These are phyloP conservation scores for Pseudogymnoascus sp. DNA, from an alignment of 2,329 filamentous ascomycete species.

Conservation along the genomic window DNA sequence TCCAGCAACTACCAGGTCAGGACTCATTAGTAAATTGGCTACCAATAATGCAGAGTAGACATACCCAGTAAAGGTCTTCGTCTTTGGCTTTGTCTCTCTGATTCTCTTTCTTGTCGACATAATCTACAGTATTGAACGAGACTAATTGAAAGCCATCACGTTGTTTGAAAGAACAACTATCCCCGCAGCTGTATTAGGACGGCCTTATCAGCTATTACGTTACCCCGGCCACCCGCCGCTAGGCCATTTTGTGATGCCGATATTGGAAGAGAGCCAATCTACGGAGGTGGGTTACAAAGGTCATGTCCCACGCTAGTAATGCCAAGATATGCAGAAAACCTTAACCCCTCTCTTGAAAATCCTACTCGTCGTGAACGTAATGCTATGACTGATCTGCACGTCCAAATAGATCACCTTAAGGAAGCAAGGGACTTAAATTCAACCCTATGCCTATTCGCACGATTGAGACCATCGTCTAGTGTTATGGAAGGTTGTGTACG, in stretches of 20 bases:
- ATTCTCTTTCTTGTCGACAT: not conserved
- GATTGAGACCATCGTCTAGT: no score
- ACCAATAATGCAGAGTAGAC: not conserved
- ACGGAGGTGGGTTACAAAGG: no score
- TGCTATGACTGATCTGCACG: not conserved
- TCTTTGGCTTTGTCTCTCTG: not conserved
- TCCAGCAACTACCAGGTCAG: constrained; percentile 1
- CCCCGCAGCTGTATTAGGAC: not conserved
- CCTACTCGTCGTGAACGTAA: not conserved
- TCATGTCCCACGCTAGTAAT: not conserved
- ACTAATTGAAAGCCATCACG: not conserved
- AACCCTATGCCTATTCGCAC: no score
- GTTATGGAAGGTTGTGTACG: no score
- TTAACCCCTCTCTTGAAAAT: not conserved
- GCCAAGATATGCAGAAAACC: not conserved
- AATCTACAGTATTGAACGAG: not conserved
- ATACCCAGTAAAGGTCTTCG: not conserved
- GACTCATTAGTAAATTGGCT: not conserved
- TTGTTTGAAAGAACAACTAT: not conserved
- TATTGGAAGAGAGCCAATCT: not conserved
- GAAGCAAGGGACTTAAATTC: no score
- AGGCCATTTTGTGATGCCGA: not conserved
- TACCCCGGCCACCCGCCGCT: not conserved
- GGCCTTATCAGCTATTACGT: not conserved
- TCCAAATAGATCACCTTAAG: not conserved